Base-by-base conservation (phyloP, 192 early-diverging fungal genomes). In the Nowakowskiella sp. region DNA sequence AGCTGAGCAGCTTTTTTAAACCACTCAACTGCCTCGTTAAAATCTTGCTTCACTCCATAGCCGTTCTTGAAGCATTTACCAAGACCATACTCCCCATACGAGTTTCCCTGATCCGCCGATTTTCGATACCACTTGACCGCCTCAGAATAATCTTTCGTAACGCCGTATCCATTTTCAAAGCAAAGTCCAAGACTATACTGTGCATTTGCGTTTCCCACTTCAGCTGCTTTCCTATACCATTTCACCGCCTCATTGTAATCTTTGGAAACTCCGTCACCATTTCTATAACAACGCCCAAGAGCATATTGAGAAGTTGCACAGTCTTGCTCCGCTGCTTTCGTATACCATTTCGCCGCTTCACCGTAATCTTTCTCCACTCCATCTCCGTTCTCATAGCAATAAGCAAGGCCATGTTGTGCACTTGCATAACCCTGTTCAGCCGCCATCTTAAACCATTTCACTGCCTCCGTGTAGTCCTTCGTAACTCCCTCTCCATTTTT, bases 331-430 rank as follows among this genome's bases (percentile, higher is more conserved):
- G 57, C 60, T 5, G 78, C 75, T 8, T 39, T 45, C 47, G 34
- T 22, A 47, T 73, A 81, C 42, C 57, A 51, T 8, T 64, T 46
- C 39, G 78, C 57, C 7, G 82, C 76, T 45, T 58, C 49, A n/a
- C 67, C 60, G 51, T 70, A 73, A 43, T 83, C 64, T 16, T 65
- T 65, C 6, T 57, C 53, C 4, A 80, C 55, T 13, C 89, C 89
- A 4, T 90, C 65, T 8, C 86, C 89, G 49, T 80, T 80, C 61
- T 91, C 89, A 61, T 79, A 73, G 46, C 82, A 85, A 48, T 89
- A 83, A 3, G 78, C 89, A 22, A 87, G 67, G 29, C 71, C 87
- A n/a, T 73, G 60, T 31, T 70, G 55, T 6, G 70, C 64, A 8
- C 70, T 19, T 10, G 61, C 29, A 42, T 78, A 68, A 10, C 61